These are phyloP conservation scores for Xylaria arbuscula DNA, from an alignment of 2,329 filamentous ascomycete species.

Conservation along the genomic window DNA sequence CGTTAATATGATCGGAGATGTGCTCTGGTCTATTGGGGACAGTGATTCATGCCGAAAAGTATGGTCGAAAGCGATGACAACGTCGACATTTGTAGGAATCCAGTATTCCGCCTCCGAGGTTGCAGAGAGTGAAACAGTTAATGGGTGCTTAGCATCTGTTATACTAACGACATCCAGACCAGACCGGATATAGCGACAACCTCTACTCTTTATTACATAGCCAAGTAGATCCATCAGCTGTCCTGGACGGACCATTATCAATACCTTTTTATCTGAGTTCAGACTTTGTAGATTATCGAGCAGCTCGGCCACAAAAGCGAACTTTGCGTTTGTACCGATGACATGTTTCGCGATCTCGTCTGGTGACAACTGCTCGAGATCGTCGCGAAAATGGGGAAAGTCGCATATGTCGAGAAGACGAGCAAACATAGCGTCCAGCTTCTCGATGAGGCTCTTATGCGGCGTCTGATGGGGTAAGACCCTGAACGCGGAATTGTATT, in stretches of 20 bases:
- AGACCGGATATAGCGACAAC: conserved; percentile 48
- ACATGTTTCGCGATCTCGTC: conserved; percentile 63
- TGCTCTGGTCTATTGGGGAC: conserved; percentile 43
- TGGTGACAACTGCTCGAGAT: conserved; percentile 56
- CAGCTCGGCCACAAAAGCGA: conserved; percentile 68
- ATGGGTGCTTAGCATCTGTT: conserved; percentile 35
- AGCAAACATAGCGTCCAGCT: conserved; percentile 64
- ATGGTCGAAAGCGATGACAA: conserved; percentile 66
- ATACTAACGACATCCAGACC: conserved; percentile 40
- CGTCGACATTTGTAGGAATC: conserved; percentile 58
- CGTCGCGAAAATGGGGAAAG: conserved; percentile 63
- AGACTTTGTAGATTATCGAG: conserved; percentile 57
- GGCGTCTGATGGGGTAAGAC: conserved; percentile 55
- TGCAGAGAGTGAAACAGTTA: conserved; percentile 58
- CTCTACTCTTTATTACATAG: conserved; percentile 58
- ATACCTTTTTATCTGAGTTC: conserved; percentile 57
- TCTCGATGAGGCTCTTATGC: conserved; percentile 54
- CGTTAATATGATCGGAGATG: conserved; percentile 58
- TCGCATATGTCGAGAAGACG: conserved; percentile 67
- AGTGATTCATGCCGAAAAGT: conserved; percentile 55
- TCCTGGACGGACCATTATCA: conserved; percentile 65
- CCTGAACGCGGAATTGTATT: conserved; percentile 59
- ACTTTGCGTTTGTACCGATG: conserved; percentile 68
- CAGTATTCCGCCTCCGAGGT: conserved; percentile 53
- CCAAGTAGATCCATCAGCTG: conserved; percentile 64